phyloP scores from a whole-genome alignment of 257 asterid species.

The Nicotiana sylvestris region DNA sequence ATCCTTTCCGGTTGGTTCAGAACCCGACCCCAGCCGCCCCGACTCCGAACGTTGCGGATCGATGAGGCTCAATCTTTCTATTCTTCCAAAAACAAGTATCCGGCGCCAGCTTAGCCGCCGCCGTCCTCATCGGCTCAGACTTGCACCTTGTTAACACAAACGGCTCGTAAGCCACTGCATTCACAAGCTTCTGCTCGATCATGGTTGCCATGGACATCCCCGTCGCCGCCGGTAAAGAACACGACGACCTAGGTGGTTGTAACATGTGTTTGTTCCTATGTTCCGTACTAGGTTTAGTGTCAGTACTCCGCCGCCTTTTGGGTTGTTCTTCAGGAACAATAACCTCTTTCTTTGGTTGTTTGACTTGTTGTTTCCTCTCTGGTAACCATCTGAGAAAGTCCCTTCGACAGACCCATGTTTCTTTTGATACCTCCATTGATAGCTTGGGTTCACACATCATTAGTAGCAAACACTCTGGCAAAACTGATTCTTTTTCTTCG shows the following conservation, averaged over 20 bases:
- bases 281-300: background rate
- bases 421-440: conserved; percentile 95
- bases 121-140: conserved; percentile 96
- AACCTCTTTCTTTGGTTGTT: background rate
- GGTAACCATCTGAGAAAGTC: conserved; percentile 81
- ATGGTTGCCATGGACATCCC: conserved; percentile 46
- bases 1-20: conserved; percentile 34
- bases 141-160: conserved; percentile 80
- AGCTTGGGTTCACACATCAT: conserved; percentile 99
- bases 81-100: conserved; percentile 82
- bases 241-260: conserved; percentile 56
- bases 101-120: conserved; percentile 78
- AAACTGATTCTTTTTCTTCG: conserved; percentile 16
- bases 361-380: conserved; percentile 32
- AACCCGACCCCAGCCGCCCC: conserved; percentile 82
- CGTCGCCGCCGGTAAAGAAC: conserved; percentile 55
- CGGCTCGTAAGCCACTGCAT: conserved; percentile 80
- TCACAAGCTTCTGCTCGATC: conserved; percentile 78
- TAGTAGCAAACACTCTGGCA: conserved; percentile 79
- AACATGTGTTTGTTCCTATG: background rate
- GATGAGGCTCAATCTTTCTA: conserved; percentile 71
- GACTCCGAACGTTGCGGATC: conserved; percentile 49
- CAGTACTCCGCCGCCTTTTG: conserved; percentile 9
- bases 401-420: conserved; percentile 94
- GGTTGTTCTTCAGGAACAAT: background rate